Evolutionary conservation across 345 rosid species (phyloP).

Genomic region (Corymbia maculata): DNA sequence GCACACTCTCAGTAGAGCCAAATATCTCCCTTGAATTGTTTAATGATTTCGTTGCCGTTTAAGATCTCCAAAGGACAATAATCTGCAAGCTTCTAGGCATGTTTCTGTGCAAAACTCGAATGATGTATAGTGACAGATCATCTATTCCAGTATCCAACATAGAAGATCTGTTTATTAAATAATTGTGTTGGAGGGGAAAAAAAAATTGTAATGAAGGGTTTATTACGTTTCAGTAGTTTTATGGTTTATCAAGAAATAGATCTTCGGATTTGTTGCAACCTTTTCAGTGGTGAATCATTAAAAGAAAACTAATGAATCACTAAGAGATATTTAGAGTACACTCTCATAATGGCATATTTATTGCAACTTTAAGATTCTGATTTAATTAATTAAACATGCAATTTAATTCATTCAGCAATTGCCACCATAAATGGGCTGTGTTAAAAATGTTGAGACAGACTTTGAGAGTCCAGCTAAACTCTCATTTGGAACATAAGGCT

Average conservation of each 20-base stretch:
- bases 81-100: not conserved
- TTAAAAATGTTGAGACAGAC: not conserved
- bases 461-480: not conserved
- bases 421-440: not conserved
- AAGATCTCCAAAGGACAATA: not conserved
- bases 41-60: not conserved
- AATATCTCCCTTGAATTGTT: accelerated
- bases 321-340: accelerated
- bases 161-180: not conserved
- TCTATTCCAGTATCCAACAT: not conserved
- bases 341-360: not conserved
- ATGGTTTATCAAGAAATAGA: not conserved
- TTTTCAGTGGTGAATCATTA: not conserved
- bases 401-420: not conserved
- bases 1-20: accelerated
- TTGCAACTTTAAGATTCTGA: not conserved
- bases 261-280: accelerated
- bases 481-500: not conserved
- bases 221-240: not conserved
- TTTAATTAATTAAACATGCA: not conserved
- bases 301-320: not conserved
- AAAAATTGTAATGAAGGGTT: not conserved
- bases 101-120: not conserved
- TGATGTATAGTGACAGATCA: not conserved
- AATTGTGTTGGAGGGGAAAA: not conserved